phyloP scores from a whole-genome alignment of 768 basidiomycete genomes.

The Mrakia frigida region DNA sequence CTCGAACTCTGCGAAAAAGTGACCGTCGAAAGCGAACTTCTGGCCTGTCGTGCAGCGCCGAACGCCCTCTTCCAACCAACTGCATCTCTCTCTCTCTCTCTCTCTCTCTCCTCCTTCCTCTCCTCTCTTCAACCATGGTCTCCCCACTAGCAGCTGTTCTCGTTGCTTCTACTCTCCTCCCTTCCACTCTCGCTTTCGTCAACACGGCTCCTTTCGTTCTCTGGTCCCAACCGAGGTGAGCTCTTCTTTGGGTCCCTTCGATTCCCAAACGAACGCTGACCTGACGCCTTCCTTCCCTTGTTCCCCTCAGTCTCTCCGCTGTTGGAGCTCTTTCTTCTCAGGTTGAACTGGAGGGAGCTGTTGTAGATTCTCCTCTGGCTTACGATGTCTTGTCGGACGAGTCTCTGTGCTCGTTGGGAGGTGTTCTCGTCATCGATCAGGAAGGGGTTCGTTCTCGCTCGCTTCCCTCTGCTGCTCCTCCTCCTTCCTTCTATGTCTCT shows the following conservation, averaged over 20 bases:
- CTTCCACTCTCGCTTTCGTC: conserved; percentile 15
- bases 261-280: no score
- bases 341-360: not conserved
- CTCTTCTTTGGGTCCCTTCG: not conserved
- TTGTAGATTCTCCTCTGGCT: not conserved
- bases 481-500: not conserved
- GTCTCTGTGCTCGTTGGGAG: not conserved
- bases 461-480: not conserved
- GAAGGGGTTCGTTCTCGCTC: conserved; percentile 18
- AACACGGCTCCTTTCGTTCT: conserved; percentile 15
- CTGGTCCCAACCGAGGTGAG: conserved; percentile 9
- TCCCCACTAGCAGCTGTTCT: not conserved
- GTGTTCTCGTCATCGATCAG: conserved; percentile 25
- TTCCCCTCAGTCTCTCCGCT: not conserved
- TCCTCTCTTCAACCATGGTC: not conserved
- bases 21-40: no score
- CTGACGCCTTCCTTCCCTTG: not conserved
- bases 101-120: not conserved
- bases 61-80: not conserved
- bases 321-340: not conserved
- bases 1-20: no score
- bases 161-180: not conserved
- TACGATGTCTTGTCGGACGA: not conserved
- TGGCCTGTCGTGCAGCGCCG: no score
- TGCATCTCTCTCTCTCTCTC: not conserved